Conservation (phyloP, 2,329 filamentous ascomycete genomes). For the Colletotrichum shisoi region DNA sequence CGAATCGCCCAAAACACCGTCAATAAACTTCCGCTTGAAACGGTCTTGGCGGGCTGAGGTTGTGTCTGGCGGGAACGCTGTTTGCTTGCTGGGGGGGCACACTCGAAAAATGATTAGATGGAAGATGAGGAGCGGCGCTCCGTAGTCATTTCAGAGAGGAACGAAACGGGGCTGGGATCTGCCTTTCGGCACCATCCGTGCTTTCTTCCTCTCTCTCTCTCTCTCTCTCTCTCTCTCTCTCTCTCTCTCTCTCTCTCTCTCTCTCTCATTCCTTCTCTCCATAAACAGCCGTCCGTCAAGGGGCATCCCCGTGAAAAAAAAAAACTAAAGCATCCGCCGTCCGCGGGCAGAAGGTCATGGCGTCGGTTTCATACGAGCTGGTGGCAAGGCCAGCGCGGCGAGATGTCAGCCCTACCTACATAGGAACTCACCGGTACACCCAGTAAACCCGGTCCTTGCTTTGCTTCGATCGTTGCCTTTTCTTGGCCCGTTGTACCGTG, state of each 20-base stretch:
- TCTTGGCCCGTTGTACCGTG: conserved; percentile 5
- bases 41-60: background rate
- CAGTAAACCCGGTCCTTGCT: background rate
- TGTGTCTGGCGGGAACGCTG: background rate
- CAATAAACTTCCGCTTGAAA: too few species aligned
- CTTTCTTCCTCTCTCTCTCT: background rate
- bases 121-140: background rate
- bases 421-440: background rate
- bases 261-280: too few species aligned
- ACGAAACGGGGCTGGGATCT: conserved; percentile 8
- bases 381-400: background rate
- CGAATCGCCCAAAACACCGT: too few species aligned
- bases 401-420: conserved; percentile 17
- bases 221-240: too few species aligned
- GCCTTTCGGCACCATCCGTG: conserved; percentile 26
- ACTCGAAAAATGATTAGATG: background rate
- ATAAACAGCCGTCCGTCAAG: conserved; percentile 1
- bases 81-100: background rate
- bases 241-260: too few species aligned
- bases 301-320: conserved; percentile 2
- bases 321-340: too few species aligned
- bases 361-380: conserved; percentile 29
- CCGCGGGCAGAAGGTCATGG: conserved; percentile 10
- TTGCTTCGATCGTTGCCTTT: background rate
- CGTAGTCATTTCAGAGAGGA: background rate